Conservation (phyloP, 306 rosid species). For the Cucumis cinereus region DNA sequence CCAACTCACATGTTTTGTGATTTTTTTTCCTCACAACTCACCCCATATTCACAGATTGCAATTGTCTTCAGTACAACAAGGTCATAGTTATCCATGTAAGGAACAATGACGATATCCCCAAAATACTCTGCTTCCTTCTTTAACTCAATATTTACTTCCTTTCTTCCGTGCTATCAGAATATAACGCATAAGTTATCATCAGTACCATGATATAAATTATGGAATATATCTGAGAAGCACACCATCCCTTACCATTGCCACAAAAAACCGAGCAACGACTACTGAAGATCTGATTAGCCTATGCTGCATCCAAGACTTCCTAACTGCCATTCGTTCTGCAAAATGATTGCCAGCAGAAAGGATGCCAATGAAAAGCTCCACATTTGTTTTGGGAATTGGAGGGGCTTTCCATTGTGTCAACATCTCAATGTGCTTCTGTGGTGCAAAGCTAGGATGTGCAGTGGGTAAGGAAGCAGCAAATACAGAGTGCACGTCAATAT, state of each 20-base stretch:
- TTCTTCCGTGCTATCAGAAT: slow-evolving; percentile 65
- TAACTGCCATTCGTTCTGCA: slow-evolving; percentile 90
- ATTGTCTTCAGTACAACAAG: slow-evolving; percentile 92
- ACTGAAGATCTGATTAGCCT: slow-evolving; percentile 55
- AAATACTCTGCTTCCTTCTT: slow-evolving; percentile 82
- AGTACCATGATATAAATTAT: slow-evolving; percentile 11
- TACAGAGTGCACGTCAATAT: slow-evolving; percentile 67
- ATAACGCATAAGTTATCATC: slow-evolving; percentile 14
- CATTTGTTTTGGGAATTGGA: slow-evolving; percentile 24
- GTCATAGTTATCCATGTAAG: slow-evolving; percentile 91
- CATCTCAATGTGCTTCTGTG: slow-evolving; percentile 72
- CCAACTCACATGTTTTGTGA: slow-evolving; percentile 7
- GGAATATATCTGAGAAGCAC: neutral
- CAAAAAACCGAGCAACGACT: slow-evolving; percentile 77
- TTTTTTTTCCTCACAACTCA: slow-evolving; percentile 23
- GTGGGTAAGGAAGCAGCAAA: slow-evolving; percentile 76
- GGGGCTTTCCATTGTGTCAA: slow-evolving; percentile 74
- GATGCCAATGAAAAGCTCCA: slow-evolving; percentile 77
- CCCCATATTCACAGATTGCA: slow-evolving; percentile 95
- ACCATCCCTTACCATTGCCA: slow-evolving; percentile 59
- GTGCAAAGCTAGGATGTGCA: slow-evolving; percentile 86
- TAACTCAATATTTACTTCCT: slow-evolving; percentile 67
- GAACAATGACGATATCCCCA: slow-evolving; percentile 83
- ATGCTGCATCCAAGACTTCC: slow-evolving; percentile 99
- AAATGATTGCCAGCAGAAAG: slow-evolving; percentile 97